Base-by-base conservation (phyloP, 2,329 filamentous ascomycete genomes). In the Aspergillus ibericus region DNA sequence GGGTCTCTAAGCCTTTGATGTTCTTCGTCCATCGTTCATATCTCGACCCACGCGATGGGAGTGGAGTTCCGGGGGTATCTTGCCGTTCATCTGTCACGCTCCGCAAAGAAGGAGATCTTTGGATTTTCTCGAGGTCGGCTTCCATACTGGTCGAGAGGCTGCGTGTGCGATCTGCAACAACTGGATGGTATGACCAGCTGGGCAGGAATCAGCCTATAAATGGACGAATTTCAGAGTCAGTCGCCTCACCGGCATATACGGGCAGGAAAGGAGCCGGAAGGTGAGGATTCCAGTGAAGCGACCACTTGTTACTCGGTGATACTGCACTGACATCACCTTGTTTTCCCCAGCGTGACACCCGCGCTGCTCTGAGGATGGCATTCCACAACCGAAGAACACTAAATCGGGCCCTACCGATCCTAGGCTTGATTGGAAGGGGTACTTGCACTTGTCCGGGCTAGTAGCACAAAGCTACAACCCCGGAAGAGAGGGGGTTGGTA, bases 91-190 rank as follows among this genome's bases (percentile, higher is more conserved):
- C 66, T 40, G 58, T 66, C 25, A 63, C 55, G 34, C 64, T 71
- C 38, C 61, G 63, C 34, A 71, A 22, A 35, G 68, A 68, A 29
- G 63, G 62, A 12, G 68, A 66, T 55, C 44, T 60, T 53, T 59
- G 59, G 18, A 54, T 62, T 42, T 72, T 73, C 54, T 73, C 71
- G 20, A 71, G 36, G 44, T 63, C 70, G 38, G 60, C 40, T 38
- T 36, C 42, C 65, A 66, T 67, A 13, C 25, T 63, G 46, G 38
- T 34, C 20, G 20, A 15, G 22, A 18, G 15, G 44, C 32, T 32
- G 27, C 32, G 20, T 35, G 20, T 49, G 16, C 32, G 27, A 16
- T 29, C 32, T 16, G 20, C 6, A 59, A 44, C 18, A 58, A 53
- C 20, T 48, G 40, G 34, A 35, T 27, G 49, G 16, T 56, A 53